Percentiles rank a stretch among this genome's conserved stretches.
Conservation (phyloP, 495 filamentous ascomycete genomes). For the Talaromyces nanjingensis region DNA sequence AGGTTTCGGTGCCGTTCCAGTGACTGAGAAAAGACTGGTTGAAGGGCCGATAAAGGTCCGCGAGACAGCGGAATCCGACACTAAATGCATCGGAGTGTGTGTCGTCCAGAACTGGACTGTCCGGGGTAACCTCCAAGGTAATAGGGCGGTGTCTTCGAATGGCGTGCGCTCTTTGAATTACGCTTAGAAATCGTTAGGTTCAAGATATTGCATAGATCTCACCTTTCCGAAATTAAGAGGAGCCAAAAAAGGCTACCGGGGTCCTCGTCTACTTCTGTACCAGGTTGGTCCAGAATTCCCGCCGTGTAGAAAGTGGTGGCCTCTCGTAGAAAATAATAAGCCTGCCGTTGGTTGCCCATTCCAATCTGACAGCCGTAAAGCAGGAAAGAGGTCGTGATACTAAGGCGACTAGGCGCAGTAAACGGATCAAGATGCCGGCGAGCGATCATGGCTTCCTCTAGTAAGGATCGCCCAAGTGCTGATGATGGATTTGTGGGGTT, state of each 20-base stretch:
- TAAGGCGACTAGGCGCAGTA: conserved; percentile 53
- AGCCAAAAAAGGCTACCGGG: conserved; percentile 60
- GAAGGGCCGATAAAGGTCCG: conserved; percentile 64
- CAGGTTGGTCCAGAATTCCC: conserved; percentile 30
- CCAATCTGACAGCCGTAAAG: conserved; percentile 64
- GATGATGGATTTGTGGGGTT: not conserved
- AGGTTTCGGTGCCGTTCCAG: conserved; percentile 63
- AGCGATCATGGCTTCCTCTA: conserved; percentile 64
- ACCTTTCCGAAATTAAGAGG: conserved; percentile 66
- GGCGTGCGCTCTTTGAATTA: conserved; percentile 51
- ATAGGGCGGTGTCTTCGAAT: conserved; percentile 68
- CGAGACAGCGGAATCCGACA: conserved; percentile 54
- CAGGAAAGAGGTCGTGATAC: conserved; percentile 63
- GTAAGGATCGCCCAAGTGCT: conserved; percentile 46
- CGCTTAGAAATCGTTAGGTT: not conserved
- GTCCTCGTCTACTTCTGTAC: conserved; percentile 21
- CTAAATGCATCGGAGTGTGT: conserved; percentile 19
- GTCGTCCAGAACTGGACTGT: conserved; percentile 53
- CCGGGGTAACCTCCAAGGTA: conserved; percentile 57
- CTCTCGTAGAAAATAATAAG: conserved; percentile 68
- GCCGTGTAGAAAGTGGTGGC: conserved; percentile 53
- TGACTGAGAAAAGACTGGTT: conserved; percentile 61
- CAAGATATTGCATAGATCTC: not conserved
- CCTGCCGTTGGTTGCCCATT: conserved; percentile 63
- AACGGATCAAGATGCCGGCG: conserved; percentile 63